Evolutionary conservation across 495 filamentous ascomycete genomes (phyloP), one percentile per base, ranked within the genome.

Genomic region (Penicillium samsonianum): DNA sequence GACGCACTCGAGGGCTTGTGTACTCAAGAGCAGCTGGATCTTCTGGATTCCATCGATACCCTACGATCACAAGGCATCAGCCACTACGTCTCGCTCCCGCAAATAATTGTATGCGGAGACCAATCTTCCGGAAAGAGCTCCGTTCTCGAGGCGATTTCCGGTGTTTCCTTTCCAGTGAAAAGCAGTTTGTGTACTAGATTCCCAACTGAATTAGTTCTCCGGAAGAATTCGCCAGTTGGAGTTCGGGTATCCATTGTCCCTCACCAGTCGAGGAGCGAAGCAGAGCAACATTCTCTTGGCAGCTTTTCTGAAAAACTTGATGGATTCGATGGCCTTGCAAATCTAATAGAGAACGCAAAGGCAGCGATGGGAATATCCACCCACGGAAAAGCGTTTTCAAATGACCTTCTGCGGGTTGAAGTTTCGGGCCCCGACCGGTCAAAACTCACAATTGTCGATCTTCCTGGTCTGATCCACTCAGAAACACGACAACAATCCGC

Each of bases 71-170:
- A 75, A 51, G 84, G 86, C n/a, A 76, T 87, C 53, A 82, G 77
- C 58, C 73, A 79, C 44, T 80, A 82, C 60, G 65, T 87, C 12
- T 73, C 75, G 22, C 45, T 48, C 5, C 85, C 86, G 12, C 82
- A 89, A 62, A 69, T 88, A n/a, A 79, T 87, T 25, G 85, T 90
- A 1, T 86, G 80, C 58, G 84, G 86, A 5, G 80, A 86, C 67
- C 82, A 87, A 54, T 86, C 80, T 2, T 74, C 74, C 16, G 85
- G 84, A 6, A 87, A 87, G 58, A 86, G 83, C 67, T 88, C 86
- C 0, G 82, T 88, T 4, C 75, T 89, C 0, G 87, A 89, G 59
- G 84, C 84, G 5, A 80, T 90, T 20, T 86, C 85, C 5, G 82
- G 82, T 30, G 77, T 89, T 17, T 69, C 78, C 4, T 88, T 90